Base-by-base conservation (phyloP, 2,329 filamentous ascomycete species). In the Colletotrichum sp. region DNA sequence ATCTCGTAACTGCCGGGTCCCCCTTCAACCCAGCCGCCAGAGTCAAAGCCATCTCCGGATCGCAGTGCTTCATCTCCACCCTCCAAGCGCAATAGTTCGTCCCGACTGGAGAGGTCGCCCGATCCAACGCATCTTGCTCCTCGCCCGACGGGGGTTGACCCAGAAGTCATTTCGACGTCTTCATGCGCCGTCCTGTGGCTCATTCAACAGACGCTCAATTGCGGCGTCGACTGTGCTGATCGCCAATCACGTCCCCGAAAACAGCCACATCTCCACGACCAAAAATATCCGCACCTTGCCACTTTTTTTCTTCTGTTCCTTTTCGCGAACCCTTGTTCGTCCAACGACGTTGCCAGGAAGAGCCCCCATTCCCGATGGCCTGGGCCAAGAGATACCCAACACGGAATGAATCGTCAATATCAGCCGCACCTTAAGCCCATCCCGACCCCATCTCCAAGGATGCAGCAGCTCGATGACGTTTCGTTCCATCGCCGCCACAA, bases 111-210 rank as follows among this genome's bases (percentile, higher is more conserved):
- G 34, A 73, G 21, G 58, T 52, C 28, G 70, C 70, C 67, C 64
- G 58, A 76, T 74, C 30, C 69, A 67, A 57, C 34, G 32, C 64
- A 52, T 34, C 63, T 61, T 60, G 36, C 48, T 30, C 24, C 26
- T 60, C 32, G 36, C 32, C 21, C 38, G 70, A 75, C 73, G 73
- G 73, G 73, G 73, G 34, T 68, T 63, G 73, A 73, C 70, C 70
- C 63, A 55, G 70, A 76, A 68, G 65, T 76, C 71, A 76, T 76
- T 76, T 74, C 70, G 43, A 69, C 16, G 38, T 60, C 28, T 69
- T 76, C 70, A 76, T 76, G 74, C 74, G 71, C 48, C 70, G 64
- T 36, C 74, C 64, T 76, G 70, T 76, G 74, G 74, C 74, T 72
- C 63, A 63, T 67, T 75, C 63, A 18, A 43, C 55, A 16, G 61